Conservation (phyloP, 2,329 filamentous ascomycete species). For the Tolypocladium sp. region DNA sequence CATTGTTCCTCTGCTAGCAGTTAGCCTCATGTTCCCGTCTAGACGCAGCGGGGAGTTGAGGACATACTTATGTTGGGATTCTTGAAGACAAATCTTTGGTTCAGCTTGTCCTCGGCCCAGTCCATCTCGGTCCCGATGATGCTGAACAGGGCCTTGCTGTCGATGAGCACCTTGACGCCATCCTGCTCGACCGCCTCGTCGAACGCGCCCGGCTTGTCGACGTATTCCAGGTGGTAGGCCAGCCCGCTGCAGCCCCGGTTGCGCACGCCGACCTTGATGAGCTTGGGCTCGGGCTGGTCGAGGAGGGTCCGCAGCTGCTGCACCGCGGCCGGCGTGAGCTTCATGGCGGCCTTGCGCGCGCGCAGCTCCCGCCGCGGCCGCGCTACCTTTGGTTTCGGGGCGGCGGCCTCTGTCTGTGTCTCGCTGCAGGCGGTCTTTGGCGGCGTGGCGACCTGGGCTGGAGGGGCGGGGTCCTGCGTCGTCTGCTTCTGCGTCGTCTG, state of each 20-base stretch:
- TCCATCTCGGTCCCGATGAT: constrained; percentile 99
- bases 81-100: constrained; percentile 82
- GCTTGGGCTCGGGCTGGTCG: constrained; percentile 78
- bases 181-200: constrained; percentile 94
- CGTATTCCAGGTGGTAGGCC: constrained; percentile 89
- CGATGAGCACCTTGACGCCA: constrained; percentile 89
- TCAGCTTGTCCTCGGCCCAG: constrained; percentile 93
- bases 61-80: constrained; percentile 98
- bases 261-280: constrained; percentile 89
- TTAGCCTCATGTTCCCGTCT: constrained; percentile 16
- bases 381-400: constrained; percentile 53
- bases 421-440: constrained; percentile 29
- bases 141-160: constrained; percentile 94
- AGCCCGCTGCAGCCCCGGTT: constrained; percentile 91
- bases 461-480: constrained; percentile 9
- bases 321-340: constrained; percentile 70
- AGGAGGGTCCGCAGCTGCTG: constrained; percentile 68
- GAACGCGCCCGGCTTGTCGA: constrained; percentile 79
- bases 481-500: constrained; percentile 10
- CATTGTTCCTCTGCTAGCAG: constrained; percentile 75
- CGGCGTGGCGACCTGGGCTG: constrained; percentile 8
- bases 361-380: constrained; percentile 28
- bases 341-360: constrained; percentile 85
- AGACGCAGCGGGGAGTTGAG: not conserved
- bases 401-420: constrained; percentile 38